Percentiles rank a stretch among this genome's conserved stretches.
Evolutionary conservation across 164 flowering plant genomes (phyloP).

Genomic region (Vitis amurensis): DNA sequence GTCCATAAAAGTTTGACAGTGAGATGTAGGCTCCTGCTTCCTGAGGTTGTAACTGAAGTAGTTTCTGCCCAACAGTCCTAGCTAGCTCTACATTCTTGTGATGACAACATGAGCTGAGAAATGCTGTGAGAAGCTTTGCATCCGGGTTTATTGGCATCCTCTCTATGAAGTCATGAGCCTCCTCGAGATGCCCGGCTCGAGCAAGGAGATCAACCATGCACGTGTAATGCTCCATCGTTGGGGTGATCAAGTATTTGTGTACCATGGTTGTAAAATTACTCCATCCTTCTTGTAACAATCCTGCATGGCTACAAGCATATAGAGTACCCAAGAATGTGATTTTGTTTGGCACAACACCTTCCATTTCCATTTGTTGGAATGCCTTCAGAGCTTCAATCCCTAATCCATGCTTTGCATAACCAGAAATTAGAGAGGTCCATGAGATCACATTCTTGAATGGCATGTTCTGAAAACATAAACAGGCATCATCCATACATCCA

Average conservation of each 20-base stretch:
- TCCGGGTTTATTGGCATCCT: conserved; percentile 48
- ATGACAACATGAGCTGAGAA: conserved; percentile 43
- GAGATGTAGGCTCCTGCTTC: conserved; percentile 45
- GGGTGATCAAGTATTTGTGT: conserved; percentile 24
- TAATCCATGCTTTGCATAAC: conserved; percentile 41
- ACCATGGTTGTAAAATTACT: conserved; percentile 32
- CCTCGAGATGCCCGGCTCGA: conserved; percentile 31
- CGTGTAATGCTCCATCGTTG: conserved; percentile 45
- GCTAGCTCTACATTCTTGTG: conserved; percentile 31
- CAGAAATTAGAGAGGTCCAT: conserved; percentile 46
- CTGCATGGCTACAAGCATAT: conserved; percentile 50
- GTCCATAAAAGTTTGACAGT: conserved; percentile 42
- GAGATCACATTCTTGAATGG: conserved; percentile 34
- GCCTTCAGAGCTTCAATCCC: conserved; percentile 31
- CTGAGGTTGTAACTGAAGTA: conserved; percentile 34
- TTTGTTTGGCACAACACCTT: conserved; percentile 36
- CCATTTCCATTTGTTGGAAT: conserved; percentile 36
- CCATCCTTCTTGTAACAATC: conserved; percentile 39
- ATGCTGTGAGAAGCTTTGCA: conserved; percentile 37
- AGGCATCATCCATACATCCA: conserved; percentile 38
- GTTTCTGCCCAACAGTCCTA: conserved; percentile 25
- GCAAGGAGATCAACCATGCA: conserved; percentile 49
- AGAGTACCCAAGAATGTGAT: conserved; percentile 42
- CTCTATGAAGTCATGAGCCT: conserved; percentile 30
- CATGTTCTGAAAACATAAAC: conserved; percentile 31